These are phyloP conservation scores for Sporisorium reilianum DNA, from an alignment of 1,284 basidiomycete species.

Conservation along the genomic window DNA sequence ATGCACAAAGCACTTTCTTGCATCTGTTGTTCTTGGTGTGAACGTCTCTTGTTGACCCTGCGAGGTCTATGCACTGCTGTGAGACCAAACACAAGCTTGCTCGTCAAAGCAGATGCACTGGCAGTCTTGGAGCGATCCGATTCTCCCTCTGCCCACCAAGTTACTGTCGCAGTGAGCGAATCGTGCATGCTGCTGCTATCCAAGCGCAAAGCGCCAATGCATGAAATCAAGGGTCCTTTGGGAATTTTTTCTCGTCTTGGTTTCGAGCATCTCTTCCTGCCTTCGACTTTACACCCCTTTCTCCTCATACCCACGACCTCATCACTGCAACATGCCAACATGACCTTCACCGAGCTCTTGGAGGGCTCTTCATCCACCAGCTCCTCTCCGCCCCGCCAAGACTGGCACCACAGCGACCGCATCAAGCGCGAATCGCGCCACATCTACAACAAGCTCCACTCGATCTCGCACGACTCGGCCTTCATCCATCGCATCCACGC, in stretches of 20 bases:
- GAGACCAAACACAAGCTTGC: not conserved
- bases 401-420: conserved; percentile 36
- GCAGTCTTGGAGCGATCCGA: too few relatives aligned
- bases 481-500: conserved; percentile 26
- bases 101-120: too few relatives aligned
- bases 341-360: conserved; percentile 5
- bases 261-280: not conserved
- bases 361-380: not conserved
- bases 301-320: not conserved
- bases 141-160: too few relatives aligned
- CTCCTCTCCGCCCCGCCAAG: conserved; percentile 5
- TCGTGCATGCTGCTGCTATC: conserved; percentile 1
- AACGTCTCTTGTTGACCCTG: not conserved
- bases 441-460: conserved; percentile 49
- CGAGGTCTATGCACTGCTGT: not conserved
- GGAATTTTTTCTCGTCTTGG: not conserved
- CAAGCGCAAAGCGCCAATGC: conserved; percentile 5
- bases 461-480: conserved; percentile 26
- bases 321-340: conserved; percentile 17
- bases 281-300: not conserved
- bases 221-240: too few relatives aligned
- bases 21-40: not conserved
- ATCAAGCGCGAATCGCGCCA: conserved; percentile 49
- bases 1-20: conserved; percentile 9
- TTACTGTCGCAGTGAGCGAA: not conserved